Conservation (phyloP, 176 grass and related monocot species). For the Oryza nivara region DNA sequence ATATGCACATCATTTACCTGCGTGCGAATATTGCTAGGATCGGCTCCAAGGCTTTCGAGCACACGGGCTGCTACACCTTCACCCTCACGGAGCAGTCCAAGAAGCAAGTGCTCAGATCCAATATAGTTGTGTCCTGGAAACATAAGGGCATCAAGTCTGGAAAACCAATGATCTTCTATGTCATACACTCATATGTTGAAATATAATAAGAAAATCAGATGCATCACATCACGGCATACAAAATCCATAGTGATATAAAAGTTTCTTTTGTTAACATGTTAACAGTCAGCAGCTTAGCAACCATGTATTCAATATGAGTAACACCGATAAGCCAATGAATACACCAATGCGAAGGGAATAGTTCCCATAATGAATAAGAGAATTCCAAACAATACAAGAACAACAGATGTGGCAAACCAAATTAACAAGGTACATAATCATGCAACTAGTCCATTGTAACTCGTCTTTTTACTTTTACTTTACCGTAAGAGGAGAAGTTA, state of each 20-base stretch:
- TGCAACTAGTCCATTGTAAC: slow-evolving; percentile 1
- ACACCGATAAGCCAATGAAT: neutral
- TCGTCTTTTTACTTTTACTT: neutral
- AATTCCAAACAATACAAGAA: neutral
- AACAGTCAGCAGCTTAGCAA: neutral
- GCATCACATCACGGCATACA: slow-evolving; percentile 10
- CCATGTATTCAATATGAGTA: neutral
- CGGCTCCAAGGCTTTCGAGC: slow-evolving; percentile 87
- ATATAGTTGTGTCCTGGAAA: slow-evolving; percentile 94
- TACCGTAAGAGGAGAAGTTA: neutral
- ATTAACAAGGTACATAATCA: neutral
- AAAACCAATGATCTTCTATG: slow-evolving; percentile 30
- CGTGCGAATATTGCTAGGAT: slow-evolving; percentile 84
- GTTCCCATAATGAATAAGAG: slow-evolving; percentile 13
- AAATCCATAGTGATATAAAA: slow-evolving; percentile 6
- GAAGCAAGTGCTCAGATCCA: slow-evolving; percentile 96
- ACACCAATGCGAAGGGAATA: neutral
- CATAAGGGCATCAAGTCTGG: slow-evolving; percentile 30
- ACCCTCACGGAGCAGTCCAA: slow-evolving; percentile 89
- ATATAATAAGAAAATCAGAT: slow-evolving; percentile 21
- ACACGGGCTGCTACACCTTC: slow-evolving; percentile 91
- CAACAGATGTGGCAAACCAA: neutral
- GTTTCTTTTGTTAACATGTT: neutral
- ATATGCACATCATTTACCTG: slow-evolving; percentile 53
- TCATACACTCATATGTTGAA: neutral